Evolutionary conservation across 352 stramenopile species (phyloP), one percentile per base, ranked within the genome.

Genomic region (Elongisporangium undulatum): DNA sequence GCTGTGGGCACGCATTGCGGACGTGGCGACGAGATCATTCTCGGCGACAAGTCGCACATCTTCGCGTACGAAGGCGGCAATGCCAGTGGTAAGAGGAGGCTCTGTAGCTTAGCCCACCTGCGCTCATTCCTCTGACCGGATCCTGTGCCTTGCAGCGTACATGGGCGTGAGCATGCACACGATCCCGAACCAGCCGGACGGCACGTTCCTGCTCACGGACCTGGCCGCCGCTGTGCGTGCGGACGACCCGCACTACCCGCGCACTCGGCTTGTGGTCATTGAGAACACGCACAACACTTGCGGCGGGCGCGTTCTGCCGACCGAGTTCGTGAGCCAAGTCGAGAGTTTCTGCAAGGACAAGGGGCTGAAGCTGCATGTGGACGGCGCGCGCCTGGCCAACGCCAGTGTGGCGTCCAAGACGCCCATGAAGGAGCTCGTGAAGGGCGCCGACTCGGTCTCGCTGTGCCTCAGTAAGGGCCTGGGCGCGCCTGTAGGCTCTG

Each of bases 231-330:
- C 88, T 22, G 74, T 95, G n/a, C 88, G 86, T 20, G 63, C 66
- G 9, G 82, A 95, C 62, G 84, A 95, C 50, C 79, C 75, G 54
- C 85, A 95, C 62, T 93, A 87, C 59, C 85, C 85, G 45, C 71
- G 88, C 51, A 97, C 96, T 21, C 71, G 74, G 15, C 74, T 99
- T 22, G 85, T 99, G 8, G 86, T 78, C 69, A 73, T 99, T 17
- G 97, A 99, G 71, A 99, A 99, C 77, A 99, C 97, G 49, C 97
- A 99, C 61, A 99, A 99, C 74, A 93, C 92, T 55, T 94, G 96
- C 38, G 97, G 97, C 23, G 97, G 97, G 4, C 79, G 92, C 13
- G 82, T 97, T 21, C 77, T 99, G 24, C 75, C 93, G 15, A 58
- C 83, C 7, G 54, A 68, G 6, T 98, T 97, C 69, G 77, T 98